Evolutionary conservation across 805 yeast species (phyloP), one percentile per base, ranked within the genome.

Genomic region (Clavispora carvajalis): DNA sequence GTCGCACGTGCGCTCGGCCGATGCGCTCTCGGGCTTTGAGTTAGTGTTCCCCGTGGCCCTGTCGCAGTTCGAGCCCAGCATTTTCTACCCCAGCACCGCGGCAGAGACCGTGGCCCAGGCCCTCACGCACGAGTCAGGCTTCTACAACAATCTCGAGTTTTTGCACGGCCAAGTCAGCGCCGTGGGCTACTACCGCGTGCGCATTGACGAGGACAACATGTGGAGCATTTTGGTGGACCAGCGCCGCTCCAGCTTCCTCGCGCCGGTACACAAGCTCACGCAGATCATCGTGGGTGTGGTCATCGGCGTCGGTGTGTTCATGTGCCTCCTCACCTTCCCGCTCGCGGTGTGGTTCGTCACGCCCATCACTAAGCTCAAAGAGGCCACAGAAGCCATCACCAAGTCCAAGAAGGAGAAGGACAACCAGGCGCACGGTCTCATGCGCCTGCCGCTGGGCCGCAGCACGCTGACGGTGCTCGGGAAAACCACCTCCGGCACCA

Each of bases 161-260:
- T 33, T 45, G 24, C 33, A 36, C 6, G 66, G 63, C 2, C 39
- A 46, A 13, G 16, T 41, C 5, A 58, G 65, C 5, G 69, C 73
- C 24, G 59, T 64, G 4, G 73, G 73, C 2, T 69, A 47, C 40
- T 51, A 60, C 3, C 54, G 53, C 24, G 48, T 68, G 8, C 49
- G 43, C 12, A 25, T 69, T 13, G 64, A 65, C 38, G 17, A 49
- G 5, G 70, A 66, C 1, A 66, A 65, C 10, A 40, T 38, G 5
- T 89, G 96, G 97, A 75, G 79, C n/a, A 80, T 89, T 2, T 61
- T 80, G 0, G 77, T 89, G 4, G 82, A 82, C 48, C 95, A 87
- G 55, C 63, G 72, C 1, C 71, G 77, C 45, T 47, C 67, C 2
- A 73, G 62, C 2, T 86, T 88, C 57, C 65, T 77, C 57, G 75